These are phyloP conservation scores for Sambucus nigra DNA, from an alignment of 129 eudicot genomes.

Conservation along the genomic window DNA sequence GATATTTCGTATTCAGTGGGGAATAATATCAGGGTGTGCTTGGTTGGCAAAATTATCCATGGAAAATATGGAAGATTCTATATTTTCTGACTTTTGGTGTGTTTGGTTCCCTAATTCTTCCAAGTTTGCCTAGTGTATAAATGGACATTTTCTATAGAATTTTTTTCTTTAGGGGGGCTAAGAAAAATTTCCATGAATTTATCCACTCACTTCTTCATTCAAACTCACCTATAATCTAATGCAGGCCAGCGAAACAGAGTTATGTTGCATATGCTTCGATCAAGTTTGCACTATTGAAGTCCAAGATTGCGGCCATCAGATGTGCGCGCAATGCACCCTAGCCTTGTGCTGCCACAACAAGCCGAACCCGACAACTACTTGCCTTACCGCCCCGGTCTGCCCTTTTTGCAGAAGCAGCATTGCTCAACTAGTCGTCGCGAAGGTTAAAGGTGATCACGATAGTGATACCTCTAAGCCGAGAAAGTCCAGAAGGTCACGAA, in stretches of 20 bases:
- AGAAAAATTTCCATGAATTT: too few species aligned
- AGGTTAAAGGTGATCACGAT: constrained; percentile 35
- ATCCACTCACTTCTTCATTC: too few species aligned
- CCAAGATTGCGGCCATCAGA: constrained; percentile 91
- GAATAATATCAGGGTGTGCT: too few species aligned
- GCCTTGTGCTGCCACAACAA: constrained; percentile 95
- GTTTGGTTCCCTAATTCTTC: too few species aligned
- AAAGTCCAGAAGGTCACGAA: constrained; percentile 52
- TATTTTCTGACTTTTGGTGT: too few species aligned
- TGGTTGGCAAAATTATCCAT: too few species aligned
- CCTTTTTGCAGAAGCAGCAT: constrained; percentile 95
- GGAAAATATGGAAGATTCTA: too few species aligned
- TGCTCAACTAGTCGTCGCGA: constrained; percentile 53
- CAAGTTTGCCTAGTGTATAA: too few species aligned
- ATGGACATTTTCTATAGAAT: too few species aligned
- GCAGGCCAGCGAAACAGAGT: constrained; percentile 78
- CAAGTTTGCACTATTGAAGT: constrained; percentile 92
- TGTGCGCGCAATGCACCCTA: constrained; percentile 96
- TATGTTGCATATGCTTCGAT: constrained; percentile 97
- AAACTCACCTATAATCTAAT: background rate
- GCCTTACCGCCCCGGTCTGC: constrained; percentile 64
- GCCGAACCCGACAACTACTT: constrained; percentile 72
- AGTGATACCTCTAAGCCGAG: constrained; percentile 44
- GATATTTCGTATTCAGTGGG: too few species aligned
- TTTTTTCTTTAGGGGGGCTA: background rate